These are phyloP conservation scores for Pelargonium fulgidum DNA, from an alignment of 441 rosid species.

Conservation along the genomic window DNA sequence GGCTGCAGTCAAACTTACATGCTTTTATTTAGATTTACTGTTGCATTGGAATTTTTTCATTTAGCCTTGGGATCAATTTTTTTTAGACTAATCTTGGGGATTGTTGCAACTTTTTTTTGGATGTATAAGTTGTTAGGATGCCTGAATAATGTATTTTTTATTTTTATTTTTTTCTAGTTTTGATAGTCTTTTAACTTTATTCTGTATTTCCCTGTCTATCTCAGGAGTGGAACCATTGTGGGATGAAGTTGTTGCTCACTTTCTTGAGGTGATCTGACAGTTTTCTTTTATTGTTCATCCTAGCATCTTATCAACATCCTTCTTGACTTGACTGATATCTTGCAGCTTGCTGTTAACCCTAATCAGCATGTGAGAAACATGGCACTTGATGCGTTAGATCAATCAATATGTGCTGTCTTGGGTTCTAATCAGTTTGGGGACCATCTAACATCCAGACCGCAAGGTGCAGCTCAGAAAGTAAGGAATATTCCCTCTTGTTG, in stretches of 20 bases:
- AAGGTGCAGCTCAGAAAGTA: slow-evolving; percentile 46
- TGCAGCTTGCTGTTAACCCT: slow-evolving; percentile 89
- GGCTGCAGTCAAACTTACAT: neutral
- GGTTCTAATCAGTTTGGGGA: slow-evolving; percentile 78
- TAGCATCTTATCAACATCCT: slow-evolving; percentile 21
- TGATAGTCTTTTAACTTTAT: neutral
- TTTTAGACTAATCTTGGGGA: neutral
- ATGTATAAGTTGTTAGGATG: neutral
- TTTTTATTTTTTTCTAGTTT: too few species aligned
- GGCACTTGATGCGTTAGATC: slow-evolving; percentile 94
- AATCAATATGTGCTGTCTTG: slow-evolving; percentile 86
- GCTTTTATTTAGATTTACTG: neutral
- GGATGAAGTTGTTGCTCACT: slow-evolving; percentile 91
- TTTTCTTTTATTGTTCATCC: slow-evolving; percentile 18
- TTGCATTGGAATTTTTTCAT: neutral
- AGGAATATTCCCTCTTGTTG: slow-evolving; percentile 29
- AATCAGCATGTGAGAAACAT: slow-evolving; percentile 74
- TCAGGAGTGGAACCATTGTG: slow-evolving; percentile 92
- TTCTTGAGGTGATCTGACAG: slow-evolving; percentile 62
- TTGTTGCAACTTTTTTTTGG: neutral
- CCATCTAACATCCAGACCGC: slow-evolving; percentile 35
- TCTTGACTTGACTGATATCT: slow-evolving; percentile 32
- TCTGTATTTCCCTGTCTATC: slow-evolving; percentile 6
- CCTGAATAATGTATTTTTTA: neutral
- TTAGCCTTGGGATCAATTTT: neutral